Percentiles rank a stretch among this genome's conserved stretches.
phyloP scores from a whole-genome alignment of 371 early-diverging fungal species.

The Mucor circinelloides region DNA sequence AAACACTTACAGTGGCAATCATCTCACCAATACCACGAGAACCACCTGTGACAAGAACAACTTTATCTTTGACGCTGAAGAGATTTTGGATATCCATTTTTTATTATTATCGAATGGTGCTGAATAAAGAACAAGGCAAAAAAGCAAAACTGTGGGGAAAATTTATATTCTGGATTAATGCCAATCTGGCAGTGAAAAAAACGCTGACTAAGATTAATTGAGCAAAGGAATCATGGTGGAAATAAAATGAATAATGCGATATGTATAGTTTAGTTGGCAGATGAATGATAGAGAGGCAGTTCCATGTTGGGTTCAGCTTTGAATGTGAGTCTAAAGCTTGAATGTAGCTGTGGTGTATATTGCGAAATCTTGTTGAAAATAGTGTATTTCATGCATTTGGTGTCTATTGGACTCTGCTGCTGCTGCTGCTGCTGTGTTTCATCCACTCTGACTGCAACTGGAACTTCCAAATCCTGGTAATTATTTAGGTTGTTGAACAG shows the following conservation, averaged over 20 bases:
- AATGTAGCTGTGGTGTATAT: not conserved
- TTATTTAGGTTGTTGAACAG: not conserved
- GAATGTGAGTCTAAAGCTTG: not conserved
- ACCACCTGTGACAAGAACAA: conserved; percentile 92
- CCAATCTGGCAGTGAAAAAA: conserved; percentile 4
- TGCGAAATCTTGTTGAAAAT: not conserved
- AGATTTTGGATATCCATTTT: conserved; percentile 62
- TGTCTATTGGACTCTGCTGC: not conserved
- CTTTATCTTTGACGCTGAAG: conserved; percentile 83
- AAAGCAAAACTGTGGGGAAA: conserved; percentile 9
- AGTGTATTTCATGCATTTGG: not conserved
- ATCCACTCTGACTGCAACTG: not conserved
- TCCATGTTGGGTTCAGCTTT: not conserved
- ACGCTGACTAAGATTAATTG: conserved; percentile 1
- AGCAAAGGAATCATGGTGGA: not conserved
- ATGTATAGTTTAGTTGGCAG: not conserved
- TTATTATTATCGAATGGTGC: not conserved
- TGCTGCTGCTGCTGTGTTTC: not conserved
- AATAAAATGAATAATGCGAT: not conserved
- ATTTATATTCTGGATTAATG: not conserved
- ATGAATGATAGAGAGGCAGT: not conserved
- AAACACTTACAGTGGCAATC: conserved; percentile 58
- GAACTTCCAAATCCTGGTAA: not conserved
- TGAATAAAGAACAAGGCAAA: not conserved
- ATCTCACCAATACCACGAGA: conserved; percentile 78